Base-by-base conservation (phyloP, 352 stramenopile genomes). In the Phytophthora pini region DNA sequence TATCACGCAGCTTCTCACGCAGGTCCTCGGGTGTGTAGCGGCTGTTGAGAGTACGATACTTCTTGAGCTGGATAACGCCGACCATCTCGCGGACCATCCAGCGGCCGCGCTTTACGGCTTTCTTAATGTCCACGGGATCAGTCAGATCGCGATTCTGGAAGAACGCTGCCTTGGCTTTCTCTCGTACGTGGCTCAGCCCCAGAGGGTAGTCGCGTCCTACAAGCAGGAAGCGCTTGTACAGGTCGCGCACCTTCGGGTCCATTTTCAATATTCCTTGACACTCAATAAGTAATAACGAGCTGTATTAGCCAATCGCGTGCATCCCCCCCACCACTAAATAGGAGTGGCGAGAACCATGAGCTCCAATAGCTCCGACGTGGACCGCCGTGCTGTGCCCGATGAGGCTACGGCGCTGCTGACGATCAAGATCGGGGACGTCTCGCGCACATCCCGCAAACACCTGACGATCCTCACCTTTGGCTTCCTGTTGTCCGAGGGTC, bases 51-150 rank as follows among this genome's bases (percentile, higher is more conserved):
- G 94, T 89, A 51, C 97, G 84, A 73, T 99, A 99, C 70, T 99
- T 99, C 67, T 99, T 98, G 27, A 99, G 79, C 80, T 98, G 89
- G 70, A 98, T 98, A 13, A 99, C 90, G n/a, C 88, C 97, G 48
- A 98, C 85, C 82, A 99, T 96, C 74, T 99, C 97, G 44, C 93
- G 76, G 40, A 98, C 89, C 84, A 97, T 97, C 77, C 93, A 98
- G 65, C 97, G 73, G 12, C 97, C 97, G 44, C 84, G 87, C 45
- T 88, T 89, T 36, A 99, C 90, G n/a, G 94, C 93, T 49, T 96
- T 96, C 65, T 95, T 94, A 50, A 99, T 77, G 22, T 86, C 92
- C 17, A 86, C 58, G 12, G 90, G 68, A 51, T 93, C 82, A 15
- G 51, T 64, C 38, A 97, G 68, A 11, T 90, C 58, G 22, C 74